Base-by-base conservation (phyloP, 2,329 filamentous ascomycete genomes). In the Aspergillus carbonarius region DNA sequence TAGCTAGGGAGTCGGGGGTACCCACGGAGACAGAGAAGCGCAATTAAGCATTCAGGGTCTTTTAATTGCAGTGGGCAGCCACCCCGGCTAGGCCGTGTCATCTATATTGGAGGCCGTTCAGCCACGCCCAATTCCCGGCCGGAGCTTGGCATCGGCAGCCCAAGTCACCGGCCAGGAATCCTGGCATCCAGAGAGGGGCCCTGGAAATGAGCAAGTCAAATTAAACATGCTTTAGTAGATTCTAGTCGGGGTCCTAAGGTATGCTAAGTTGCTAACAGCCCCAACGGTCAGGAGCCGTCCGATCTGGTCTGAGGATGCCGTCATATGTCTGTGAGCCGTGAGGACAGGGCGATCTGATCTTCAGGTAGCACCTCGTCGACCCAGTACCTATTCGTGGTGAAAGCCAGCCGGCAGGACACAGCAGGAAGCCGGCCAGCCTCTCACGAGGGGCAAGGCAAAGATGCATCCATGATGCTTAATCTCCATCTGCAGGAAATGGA, bases 31-130 rank as follows among this genome's bases (percentile, higher is more conserved):
- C 30, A 10, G 30, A 42, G 27, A 53, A 30, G 15, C 15, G 51
- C 30, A 54, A 34, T 34, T 42, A 54, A 54, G 51, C 51, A 54
- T 54, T 54, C 51, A 54, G 51, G 51, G 51, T 54, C 51, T 34
- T 44, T 54, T 34, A 17, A 54, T 54, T 54, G 37, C 51, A 25
- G 37, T 54, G 51, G 51, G 51, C 51, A 44, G 27, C 17, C 27
- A 40, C 39, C 39, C 37, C 37, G 37, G 51, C 40, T 54, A 42
- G 44, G 51, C 51, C 34, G 51, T 54, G 39, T 54, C 51, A 54
- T 17, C 18, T 54, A 44, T 20, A 54, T 27, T 54, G 25, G 20
- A n/a, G 20, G 10, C 20, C 7, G 30, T 32, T 32, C 32, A 32
- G 39, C 25, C 27, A 10, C 44, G 25, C 27, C 25, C 44, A 48